Evolutionary conservation across 371 early-diverging fungal genomes (phyloP), one percentile per base, ranked within the genome.

Genomic region (Lichtheimia hyalospora): DNA sequence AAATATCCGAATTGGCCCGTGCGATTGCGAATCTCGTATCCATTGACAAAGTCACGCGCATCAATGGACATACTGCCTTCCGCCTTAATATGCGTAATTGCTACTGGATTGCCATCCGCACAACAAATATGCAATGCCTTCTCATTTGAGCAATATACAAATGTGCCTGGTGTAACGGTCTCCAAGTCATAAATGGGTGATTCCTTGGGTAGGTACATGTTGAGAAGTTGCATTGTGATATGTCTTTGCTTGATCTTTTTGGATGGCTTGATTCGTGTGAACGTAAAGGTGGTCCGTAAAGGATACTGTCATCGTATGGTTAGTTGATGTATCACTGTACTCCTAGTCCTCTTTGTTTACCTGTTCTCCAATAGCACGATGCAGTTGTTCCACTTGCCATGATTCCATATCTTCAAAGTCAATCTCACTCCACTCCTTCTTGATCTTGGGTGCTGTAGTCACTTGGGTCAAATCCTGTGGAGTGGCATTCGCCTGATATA

Each of bases 301-400:
- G 81, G 78, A 49, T 70, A 71, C 77, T 75, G 54, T 15, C 34
- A 10, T 34, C 34, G 18, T 8, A 49, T 14, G n/a, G 51, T 49
- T 52, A 54, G 61, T 13, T 42, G 18, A 10, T n/a, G 3, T 24
- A 51, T n/a, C n/a, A n/a, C n/a, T 60, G 49, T 43, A 49, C 56
- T 16, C 24, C 21, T 12, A 8, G 34, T 34, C 34, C 34, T 34
- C 34, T 34, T 34, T n/a, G 50, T 71, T 58, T 70, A 89, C 91
- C 76, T 89, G 89, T 28, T 86, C 80, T 3, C 90, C 89, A 61
- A 92, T 85, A 0, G 95, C 94, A 21, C 93, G 79, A 67, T 87
- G 74, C 20, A 89, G 60, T 49, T 85, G 74, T 52, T 83, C 88
- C 1, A 92, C 75, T 10, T 87, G 66, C 48, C 82, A 77, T 0